Evolutionary conservation across 2,329 filamentous ascomycete species (phyloP), one percentile per base, ranked within the genome.

Genomic region (Erysiphe pulchra): DNA sequence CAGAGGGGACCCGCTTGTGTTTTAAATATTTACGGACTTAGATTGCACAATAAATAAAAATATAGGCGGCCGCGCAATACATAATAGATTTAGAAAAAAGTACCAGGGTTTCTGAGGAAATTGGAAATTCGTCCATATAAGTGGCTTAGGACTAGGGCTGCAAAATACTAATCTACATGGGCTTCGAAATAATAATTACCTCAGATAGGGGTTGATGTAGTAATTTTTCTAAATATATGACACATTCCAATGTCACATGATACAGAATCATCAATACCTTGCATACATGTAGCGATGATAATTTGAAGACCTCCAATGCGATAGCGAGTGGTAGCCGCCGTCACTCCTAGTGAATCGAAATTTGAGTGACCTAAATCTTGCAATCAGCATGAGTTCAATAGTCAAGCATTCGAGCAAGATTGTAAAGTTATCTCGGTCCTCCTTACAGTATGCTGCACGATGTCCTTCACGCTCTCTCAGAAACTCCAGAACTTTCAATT

Each of bases 381-480:
- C 51, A 47, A 47, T 59, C 62, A 65, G 59, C 62, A 80, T 80
- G 77, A 75, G 74, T 60, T 71, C 72, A 56, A 65, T 77, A 56
- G 63, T 80, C 53, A 71, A 75, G 60, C 73, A 74, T 61, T 70
- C 76, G 60, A 71, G 73, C 65, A 70, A 73, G 60, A 63, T 80
- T 59, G 71, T 73, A 62, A 69, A 71, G 60, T 66, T 74, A 57
- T 70, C 72, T 48, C 70, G 69, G 60, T 63, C 69, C 53, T 67
- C 68, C 52, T 63, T 70, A 56, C 67, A 68, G 56, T 62, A 64
- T 54, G 61, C 68, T 49, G 61, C 69, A 46, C 65, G 67, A 56
- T 62, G 58, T 52, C 58, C 54, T 56, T 62, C 54, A 58, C 50
- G 54, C 59, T 45, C 55, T 61, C 51, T 57, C 64, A 47, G 56